Evolutionary conservation across 73 alveolate genomes (phyloP), one percentile per base, ranked within the genome.

Genomic region (Symbiodinium natans): DNA sequence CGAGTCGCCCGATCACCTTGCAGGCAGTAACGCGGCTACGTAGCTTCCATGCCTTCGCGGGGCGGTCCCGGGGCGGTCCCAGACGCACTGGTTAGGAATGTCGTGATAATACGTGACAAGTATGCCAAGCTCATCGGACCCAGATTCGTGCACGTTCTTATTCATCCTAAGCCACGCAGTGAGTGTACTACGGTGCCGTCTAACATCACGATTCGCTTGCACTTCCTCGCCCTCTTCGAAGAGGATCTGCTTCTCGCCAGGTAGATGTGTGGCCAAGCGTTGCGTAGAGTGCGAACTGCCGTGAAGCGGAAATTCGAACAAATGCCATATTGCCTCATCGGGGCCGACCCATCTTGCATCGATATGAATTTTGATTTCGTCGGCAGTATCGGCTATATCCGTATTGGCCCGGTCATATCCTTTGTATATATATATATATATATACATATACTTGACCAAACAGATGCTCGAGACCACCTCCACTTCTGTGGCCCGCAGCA

Each of bases 351-450:
- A 86, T 21, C 93, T n/a, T 3, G 83, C 93, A 33, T 86, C 93
- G 13, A 86, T 34, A 33, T 34, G 77, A 19, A 15, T 36, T 29
- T 52, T 42, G 19, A 54, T 86, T 36, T 86, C 93, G 41, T 86
- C 93, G 34, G 23, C 25, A 34, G 34, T 4, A 29, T 33, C 52
- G 48, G 82, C 31, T n/a, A 46, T 11, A 31, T 86, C 83, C 23
- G 36, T 33, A 25, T 40, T 10, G 63, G 93, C 93, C 23, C 93
- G 40, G 83, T 86, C 93, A 29, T 52, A 63, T 4, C 93, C 93
- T 40, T 86, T 86, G 75, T 41, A 85, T 3, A 52, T 48, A 40
- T 86, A 86, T n/a, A 40, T 54, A 40, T 48, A 36, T 21, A 52
- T 34, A 11, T 43, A 8, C 56, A 43, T 43, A 43, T 86, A 86